Base-by-base conservation (phyloP, 495 filamentous ascomycete genomes). In the Cryomyces antarcticus region DNA sequence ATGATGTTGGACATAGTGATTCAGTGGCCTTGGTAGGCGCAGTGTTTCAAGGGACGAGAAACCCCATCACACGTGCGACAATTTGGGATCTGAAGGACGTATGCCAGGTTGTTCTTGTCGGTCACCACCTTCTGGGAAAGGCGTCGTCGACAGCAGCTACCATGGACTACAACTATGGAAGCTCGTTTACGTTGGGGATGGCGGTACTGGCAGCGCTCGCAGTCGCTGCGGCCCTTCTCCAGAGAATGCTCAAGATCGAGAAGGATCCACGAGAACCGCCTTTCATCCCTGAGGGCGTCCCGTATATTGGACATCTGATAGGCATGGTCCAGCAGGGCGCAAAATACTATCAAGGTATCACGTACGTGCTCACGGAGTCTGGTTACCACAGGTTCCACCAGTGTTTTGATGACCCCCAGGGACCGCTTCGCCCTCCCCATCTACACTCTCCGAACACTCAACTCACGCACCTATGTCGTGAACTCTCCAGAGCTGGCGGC, bases 261-360 rank as follows among this genome's bases (percentile, higher is more conserved):
- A 42, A 39, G 31, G 65, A 70, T 46, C 50, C 61, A 0, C 61
- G 59, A 12, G 68, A 72, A 50, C 68, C 69, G 5, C 65, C 65
- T 1, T 41, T 57, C 1, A 43, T 70, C 5, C 45, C 49, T 11
- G 50, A 47, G 7, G 38, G 31, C 12, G 60, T 72, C 13, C 68
- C 69, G 0, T 46, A 63, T 6, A 38, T 70, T 36, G 67, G 69
- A 9, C 68, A 71, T 47, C 38, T 68, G 10, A 33, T 69, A 17
- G 59, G 60, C 2, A 41, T 69, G 36, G 27, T 67, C 0, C 34
- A 46, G 3, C 38, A 64, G 42, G 68, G 68, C 5, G 34, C 57
- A 6, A 38, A 49, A 13, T 69, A 71, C 38, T 60, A 55, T 37
- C 28, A 37, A 13, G 17, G 17, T 24, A 24, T 24, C 17, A 24